phyloP scores from a whole-genome alignment of 257 asterid species.

The Lavandula angustifolia region DNA sequence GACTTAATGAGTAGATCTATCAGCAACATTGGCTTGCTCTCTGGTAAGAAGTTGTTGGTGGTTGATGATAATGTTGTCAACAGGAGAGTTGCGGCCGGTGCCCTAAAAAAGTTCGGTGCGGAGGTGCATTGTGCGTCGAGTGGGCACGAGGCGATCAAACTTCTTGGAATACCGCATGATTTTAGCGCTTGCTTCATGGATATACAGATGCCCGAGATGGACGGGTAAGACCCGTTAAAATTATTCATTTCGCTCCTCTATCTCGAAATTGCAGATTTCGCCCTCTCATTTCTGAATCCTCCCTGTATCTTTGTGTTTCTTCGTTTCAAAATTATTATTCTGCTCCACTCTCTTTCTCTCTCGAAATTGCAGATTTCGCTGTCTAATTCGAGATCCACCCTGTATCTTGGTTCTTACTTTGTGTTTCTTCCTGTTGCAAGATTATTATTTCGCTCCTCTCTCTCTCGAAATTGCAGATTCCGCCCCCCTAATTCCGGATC shows the following conservation, averaged over 20 bases:
- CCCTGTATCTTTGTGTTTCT: neutral
- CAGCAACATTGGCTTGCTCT: slow-evolving; percentile 56
- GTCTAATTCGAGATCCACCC: too few species aligned
- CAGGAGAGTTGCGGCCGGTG: slow-evolving; percentile 93
- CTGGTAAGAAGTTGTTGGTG: slow-evolving; percentile 81
- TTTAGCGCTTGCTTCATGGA: slow-evolving; percentile 97
- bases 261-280: neutral
- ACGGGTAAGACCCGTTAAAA: slow-evolving; percentile 57
- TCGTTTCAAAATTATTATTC: neutral
- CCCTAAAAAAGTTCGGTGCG: slow-evolving; percentile 83
- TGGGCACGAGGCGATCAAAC: slow-evolving; percentile 74
- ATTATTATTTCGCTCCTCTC: too few species aligned
- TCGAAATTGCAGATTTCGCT: too few species aligned
- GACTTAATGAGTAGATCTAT: slow-evolving; percentile 38
- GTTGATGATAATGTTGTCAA: slow-evolving; percentile 88
- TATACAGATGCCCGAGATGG: slow-evolving; percentile 99
- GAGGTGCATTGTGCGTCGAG: slow-evolving; percentile 79
- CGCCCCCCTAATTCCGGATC: too few species aligned
- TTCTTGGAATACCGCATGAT: slow-evolving; percentile 74
- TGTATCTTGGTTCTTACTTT: neutral
- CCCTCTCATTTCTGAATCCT: too few species aligned
- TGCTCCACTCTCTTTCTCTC: too few species aligned
- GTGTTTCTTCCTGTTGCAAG: neutral
- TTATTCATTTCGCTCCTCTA: neutral
- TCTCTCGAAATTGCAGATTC: too few species aligned